Conservation (phyloP, 495 filamentous ascomycete species). For the Xylaria intraflava region DNA sequence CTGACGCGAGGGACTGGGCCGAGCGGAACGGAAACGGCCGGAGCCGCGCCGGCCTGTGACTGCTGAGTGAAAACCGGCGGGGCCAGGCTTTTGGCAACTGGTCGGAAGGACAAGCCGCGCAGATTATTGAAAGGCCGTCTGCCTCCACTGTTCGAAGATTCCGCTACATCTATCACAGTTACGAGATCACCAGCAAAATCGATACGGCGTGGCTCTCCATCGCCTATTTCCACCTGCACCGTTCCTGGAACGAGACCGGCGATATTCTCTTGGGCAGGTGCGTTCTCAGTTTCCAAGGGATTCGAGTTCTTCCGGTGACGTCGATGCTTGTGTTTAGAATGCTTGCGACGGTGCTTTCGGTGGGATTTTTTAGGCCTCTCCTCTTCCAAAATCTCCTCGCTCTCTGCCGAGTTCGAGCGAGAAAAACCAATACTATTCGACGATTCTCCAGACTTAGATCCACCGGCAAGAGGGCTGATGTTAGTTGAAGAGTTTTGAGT, state of each 20-base stretch:
- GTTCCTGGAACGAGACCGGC: conserved; percentile 19
- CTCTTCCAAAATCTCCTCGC: conserved; percentile 36
- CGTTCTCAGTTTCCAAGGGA: conserved; percentile 18
- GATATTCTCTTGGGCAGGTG: conserved; percentile 22
- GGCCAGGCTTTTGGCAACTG: conserved; percentile 38
- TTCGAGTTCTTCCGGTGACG: conserved; percentile 26
- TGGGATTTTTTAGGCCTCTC: conserved; percentile 25
- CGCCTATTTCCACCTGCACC: conserved; percentile 12
- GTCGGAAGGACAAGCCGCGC: conserved; percentile 34
- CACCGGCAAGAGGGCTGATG: conserved; percentile 24
- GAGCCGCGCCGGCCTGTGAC: conserved; percentile 14
- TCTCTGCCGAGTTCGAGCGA: conserved; percentile 17
- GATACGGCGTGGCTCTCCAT: conserved; percentile 37
- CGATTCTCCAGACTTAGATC: conserved; percentile 27
- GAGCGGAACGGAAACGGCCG: conserved; percentile 15
- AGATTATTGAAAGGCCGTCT: conserved; percentile 35
- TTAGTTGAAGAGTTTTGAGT: conserved; percentile 34
- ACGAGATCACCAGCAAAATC: conserved; percentile 29
- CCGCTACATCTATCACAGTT: conserved; percentile 26
- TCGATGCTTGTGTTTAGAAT: conserved; percentile 28
- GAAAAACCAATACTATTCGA: conserved; percentile 22
- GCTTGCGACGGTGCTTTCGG: conserved; percentile 25
- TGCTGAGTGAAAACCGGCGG: conserved; percentile 39
- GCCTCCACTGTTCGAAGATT: conserved; percentile 19
- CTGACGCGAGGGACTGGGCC: conserved; percentile 48